Percentiles rank a stretch among this genome's conserved stretches.
phyloP scores from a whole-genome alignment of 1,139 yeast genomes.

The Scheffersomyces titani region DNA sequence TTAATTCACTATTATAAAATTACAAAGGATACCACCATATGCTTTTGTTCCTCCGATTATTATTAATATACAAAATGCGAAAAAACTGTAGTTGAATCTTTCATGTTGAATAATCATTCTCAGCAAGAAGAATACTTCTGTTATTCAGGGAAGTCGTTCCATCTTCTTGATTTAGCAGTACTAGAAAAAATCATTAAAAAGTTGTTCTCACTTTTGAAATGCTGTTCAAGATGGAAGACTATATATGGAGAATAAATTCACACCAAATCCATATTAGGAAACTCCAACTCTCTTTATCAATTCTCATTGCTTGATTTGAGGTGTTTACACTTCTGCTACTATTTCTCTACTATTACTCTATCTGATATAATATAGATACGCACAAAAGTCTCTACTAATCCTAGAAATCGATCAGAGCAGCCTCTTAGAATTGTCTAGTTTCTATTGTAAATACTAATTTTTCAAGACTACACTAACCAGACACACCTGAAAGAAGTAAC shows the following conservation, averaged over 20 bases:
- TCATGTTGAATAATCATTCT: too few species aligned
- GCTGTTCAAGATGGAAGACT: too few species aligned
- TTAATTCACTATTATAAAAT: background rate
- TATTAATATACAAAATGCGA: background rate
- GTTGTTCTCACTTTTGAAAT: background rate
- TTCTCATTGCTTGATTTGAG: background rate
- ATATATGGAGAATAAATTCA: too few species aligned
- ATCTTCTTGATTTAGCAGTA: background rate
- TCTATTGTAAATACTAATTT: background rate
- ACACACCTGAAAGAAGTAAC: background rate
- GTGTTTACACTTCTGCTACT: background rate
- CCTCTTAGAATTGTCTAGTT: too few species aligned
- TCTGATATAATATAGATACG: background rate
- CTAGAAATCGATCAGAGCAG: background rate
- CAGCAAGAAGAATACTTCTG: background rate
- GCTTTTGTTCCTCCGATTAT: background rate
- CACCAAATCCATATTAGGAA: background rate
- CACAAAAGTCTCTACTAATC: too few species aligned
- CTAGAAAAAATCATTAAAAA: background rate
- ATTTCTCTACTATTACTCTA: background rate
- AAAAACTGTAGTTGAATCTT: background rate
- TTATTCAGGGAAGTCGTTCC: background rate
- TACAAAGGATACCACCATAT: background rate
- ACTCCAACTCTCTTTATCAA: background rate
- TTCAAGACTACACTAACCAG: background rate